Conservation (phyloP, 2,329 filamentous ascomycete genomes). For the Pseudogymnoascus sp. region DNA sequence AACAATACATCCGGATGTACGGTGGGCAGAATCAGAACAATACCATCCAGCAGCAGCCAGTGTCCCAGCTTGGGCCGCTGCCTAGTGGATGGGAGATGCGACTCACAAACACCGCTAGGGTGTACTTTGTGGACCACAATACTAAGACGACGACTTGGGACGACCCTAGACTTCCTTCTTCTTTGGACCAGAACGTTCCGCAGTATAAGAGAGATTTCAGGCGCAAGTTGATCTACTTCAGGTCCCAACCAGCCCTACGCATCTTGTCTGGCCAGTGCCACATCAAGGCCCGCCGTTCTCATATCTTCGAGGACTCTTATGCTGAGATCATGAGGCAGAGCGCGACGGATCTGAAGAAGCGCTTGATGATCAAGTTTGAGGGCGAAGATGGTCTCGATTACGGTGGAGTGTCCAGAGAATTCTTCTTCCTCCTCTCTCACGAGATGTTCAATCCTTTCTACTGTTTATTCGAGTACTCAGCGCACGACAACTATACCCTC, state of each 20-base stretch:
- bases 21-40: slow-evolving; percentile 79
- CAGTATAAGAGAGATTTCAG: slow-evolving; percentile 99
- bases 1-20: slow-evolving; percentile 98
- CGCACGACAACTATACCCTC: slow-evolving; percentile 98
- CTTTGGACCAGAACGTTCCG: slow-evolving; percentile 93
- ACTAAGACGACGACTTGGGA: slow-evolving; percentile 99
- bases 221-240: slow-evolving; percentile 97
- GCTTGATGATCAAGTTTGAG: slow-evolving; percentile 99
- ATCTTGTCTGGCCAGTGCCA: slow-evolving; percentile 96
- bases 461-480: slow-evolving; percentile 98
- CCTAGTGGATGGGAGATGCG: slow-evolving; percentile 99
- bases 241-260: slow-evolving; percentile 90
- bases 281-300: slow-evolving; percentile 91
- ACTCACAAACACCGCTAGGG: slow-evolving; percentile 91
- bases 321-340: slow-evolving; percentile 97
- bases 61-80: slow-evolving; percentile 88
- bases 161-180: slow-evolving; percentile 88
- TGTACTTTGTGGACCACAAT: slow-evolving; percentile 99
- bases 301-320: slow-evolving; percentile 98
- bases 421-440: slow-evolving; percentile 98
- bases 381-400: slow-evolving; percentile 97
- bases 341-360: slow-evolving; percentile 92
- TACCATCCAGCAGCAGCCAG: slow-evolving; percentile 91
- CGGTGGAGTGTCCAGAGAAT: slow-evolving; percentile 93
- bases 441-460: slow-evolving; percentile 99